Conservation (phyloP, 2,329 filamentous ascomycete species). For the Coniosporium tulheliwenetii region DNA sequence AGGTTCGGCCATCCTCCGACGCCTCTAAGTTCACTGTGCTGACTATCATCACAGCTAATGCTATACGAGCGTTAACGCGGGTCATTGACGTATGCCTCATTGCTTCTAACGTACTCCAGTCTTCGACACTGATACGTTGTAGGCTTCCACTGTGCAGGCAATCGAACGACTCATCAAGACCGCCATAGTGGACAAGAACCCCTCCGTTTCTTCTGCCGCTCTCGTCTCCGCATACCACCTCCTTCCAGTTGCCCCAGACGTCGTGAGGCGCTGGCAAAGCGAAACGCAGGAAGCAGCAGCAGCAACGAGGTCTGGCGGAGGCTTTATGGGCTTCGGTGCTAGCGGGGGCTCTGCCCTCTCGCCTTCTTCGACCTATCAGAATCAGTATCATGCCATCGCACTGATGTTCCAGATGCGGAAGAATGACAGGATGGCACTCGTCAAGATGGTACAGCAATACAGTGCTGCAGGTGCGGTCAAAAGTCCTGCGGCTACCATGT, state of each 20-base stretch:
- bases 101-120: background rate
- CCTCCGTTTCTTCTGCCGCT: slow-evolving; percentile 89
- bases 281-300: slow-evolving; percentile 95
- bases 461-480: slow-evolving; percentile 82
- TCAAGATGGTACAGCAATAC: slow-evolving; percentile 99
- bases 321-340: slow-evolving; percentile 85
- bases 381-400: slow-evolving; percentile 96
- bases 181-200: slow-evolving; percentile 97
- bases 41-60: slow-evolving; percentile 46
- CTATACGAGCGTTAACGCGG: slow-evolving; percentile 84
- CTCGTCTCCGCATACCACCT: slow-evolving; percentile 96
- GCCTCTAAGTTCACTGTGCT: too few relatives aligned
- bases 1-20: too few relatives aligned
- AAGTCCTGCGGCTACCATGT: slow-evolving; percentile 80
- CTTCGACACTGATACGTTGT: slow-evolving; percentile 4
- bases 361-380: slow-evolving; percentile 76
- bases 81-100: slow-evolving; percentile 70
- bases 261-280: slow-evolving; percentile 94
- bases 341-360: slow-evolving; percentile 58
- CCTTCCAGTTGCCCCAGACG: slow-evolving; percentile 85
- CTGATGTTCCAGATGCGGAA: slow-evolving; percentile 95
- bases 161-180: slow-evolving; percentile 99
- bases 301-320: slow-evolving; percentile 71
- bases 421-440: slow-evolving; percentile 93
- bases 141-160: slow-evolving; percentile 84